Evolutionary conservation across 108 stramenopile genomes (phyloP).

Genomic region (Cyclostephanos invisitatus): DNA sequence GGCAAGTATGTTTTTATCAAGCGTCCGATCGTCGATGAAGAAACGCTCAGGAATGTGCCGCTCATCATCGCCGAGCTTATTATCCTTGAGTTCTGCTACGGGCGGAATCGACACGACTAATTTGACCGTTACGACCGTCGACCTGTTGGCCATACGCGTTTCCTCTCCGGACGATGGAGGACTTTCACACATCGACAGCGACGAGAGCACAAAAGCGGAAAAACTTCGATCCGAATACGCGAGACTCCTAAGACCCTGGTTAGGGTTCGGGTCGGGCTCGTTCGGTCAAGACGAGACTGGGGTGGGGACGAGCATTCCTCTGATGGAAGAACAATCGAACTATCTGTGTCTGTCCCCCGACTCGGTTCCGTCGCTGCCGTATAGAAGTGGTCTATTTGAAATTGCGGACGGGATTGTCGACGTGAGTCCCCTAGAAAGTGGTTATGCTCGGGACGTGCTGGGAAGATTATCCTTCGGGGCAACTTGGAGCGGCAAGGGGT

Average conservation of each 20-base stretch:
- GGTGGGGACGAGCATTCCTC: background rate
- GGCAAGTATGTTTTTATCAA: constrained; percentile 53
- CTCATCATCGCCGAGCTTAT: background rate
- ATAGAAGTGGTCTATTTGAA: constrained; percentile 67
- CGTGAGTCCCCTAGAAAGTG: constrained; percentile 74
- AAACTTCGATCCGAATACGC: constrained; percentile 34
- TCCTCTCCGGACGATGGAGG: constrained; percentile 49
- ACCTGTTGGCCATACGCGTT: constrained; percentile 29
- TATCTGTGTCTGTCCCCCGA: constrained; percentile 12
- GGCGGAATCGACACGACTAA: constrained; percentile 3
- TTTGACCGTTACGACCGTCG: constrained; percentile 4
- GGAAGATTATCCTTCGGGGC: constrained; percentile 59
- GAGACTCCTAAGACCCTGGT: constrained; percentile 35
- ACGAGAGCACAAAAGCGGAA: constrained; percentile 20
- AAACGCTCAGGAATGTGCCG: background rate
- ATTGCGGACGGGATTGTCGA: constrained; percentile 81
- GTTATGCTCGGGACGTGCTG: constrained; percentile 78
- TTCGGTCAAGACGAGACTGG: background rate
- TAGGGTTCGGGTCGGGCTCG: constrained; percentile 32
- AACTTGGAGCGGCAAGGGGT: constrained; percentile 47
- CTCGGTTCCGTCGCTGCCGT: constrained; percentile 35
- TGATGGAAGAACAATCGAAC: constrained; percentile 36
- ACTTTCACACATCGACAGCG: constrained; percentile 26
- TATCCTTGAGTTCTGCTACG: background rate
- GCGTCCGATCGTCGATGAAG: constrained; percentile 40